phyloP scores from a whole-genome alignment of 208 protist species.

The Angomonas ambiguus region DNA sequence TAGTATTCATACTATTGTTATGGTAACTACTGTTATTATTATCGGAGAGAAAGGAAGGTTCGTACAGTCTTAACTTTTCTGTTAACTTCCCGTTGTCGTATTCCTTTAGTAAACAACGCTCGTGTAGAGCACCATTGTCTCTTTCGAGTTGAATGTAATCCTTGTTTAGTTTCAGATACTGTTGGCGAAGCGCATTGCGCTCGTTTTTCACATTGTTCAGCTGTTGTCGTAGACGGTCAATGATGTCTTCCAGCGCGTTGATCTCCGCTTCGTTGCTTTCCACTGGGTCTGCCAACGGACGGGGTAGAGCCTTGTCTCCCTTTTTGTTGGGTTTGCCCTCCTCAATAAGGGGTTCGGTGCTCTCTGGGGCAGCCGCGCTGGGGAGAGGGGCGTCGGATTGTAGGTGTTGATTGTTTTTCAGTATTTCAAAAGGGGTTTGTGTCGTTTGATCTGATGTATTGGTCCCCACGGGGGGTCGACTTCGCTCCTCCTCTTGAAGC shows the following conservation, averaged over 20 bases:
- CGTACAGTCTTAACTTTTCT: background rate
- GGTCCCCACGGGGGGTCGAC: background rate
- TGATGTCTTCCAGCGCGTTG: background rate
- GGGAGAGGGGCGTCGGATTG: background rate
- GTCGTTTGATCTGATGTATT: no score
- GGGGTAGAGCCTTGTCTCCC: background rate
- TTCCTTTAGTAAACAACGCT: slow-evolving; percentile 1
- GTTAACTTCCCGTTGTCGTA: background rate
- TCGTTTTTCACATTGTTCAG: background rate
- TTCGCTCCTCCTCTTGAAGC: background rate
- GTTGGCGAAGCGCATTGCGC: background rate
- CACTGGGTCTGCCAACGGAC: background rate
- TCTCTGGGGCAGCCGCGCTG: background rate
- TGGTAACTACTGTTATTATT: background rate
- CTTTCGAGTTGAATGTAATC: background rate
- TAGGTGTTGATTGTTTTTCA: no score
- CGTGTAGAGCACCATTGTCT: background rate
- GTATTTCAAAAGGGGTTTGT: no score
- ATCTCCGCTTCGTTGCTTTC: background rate
- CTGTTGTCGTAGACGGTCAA: background rate
- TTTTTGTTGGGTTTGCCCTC: background rate
- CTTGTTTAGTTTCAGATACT: background rate
- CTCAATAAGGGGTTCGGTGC: background rate
- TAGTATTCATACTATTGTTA: background rate
- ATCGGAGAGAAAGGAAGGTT: background rate